These are phyloP conservation scores for Gossypium longicalyx DNA, from an alignment of 345 rosid species.

Conservation along the genomic window DNA sequence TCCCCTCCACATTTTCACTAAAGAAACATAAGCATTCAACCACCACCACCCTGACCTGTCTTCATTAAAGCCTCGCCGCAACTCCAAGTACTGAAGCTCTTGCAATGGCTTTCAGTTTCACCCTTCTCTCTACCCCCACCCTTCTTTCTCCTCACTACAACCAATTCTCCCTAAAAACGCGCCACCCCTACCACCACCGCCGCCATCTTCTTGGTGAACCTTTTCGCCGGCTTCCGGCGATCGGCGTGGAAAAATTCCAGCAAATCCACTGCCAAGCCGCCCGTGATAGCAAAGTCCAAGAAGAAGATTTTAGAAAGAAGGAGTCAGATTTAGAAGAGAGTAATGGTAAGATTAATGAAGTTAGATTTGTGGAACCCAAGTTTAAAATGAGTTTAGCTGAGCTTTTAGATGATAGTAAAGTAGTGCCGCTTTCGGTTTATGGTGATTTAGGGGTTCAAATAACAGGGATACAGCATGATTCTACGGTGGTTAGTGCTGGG, in stretches of 20 bases:
- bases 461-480: slow-evolving; percentile 83
- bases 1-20: no score
- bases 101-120: slow-evolving; percentile 29
- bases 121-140: slow-evolving; percentile 23
- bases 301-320: slow-evolving; percentile 73
- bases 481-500: slow-evolving; percentile 68
- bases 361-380: slow-evolving; percentile 67
- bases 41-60: no score
- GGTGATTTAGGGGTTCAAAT: slow-evolving; percentile 87
- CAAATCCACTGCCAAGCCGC: slow-evolving; percentile 74
- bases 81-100: background rate
- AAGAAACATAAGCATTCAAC: no score
- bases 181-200: slow-evolving; percentile 6
- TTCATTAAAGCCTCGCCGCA: slow-evolving; percentile 13
- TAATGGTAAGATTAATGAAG: slow-evolving; percentile 17
- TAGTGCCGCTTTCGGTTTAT: slow-evolving; percentile 78
- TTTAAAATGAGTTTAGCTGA: slow-evolving; percentile 79
- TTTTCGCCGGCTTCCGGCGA: slow-evolving; percentile 30
- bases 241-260: slow-evolving; percentile 61
- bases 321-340: slow-evolving; percentile 51
- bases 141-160: slow-evolving; percentile 31
- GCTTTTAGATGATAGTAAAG: slow-evolving; percentile 85
- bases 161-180: slow-evolving; percentile 30
- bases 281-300: slow-evolving; percentile 56
- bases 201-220: slow-evolving; percentile 25